phyloP scores from a whole-genome alignment of 108 stramenopile genomes.

The Schizochytrium sp. region DNA sequence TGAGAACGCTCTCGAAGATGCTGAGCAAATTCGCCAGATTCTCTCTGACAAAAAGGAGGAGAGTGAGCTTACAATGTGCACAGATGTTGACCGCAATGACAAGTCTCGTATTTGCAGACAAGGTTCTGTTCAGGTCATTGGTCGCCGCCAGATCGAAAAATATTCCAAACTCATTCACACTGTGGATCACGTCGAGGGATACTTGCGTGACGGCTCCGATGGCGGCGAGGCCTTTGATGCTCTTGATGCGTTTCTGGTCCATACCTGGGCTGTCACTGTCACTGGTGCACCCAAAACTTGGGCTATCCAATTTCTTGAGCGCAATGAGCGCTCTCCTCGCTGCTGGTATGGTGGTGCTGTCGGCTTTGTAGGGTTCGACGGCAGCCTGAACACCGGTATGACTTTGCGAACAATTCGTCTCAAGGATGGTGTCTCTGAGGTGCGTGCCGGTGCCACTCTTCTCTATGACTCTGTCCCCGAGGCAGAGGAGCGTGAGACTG shows the following conservation, averaged over 20 bases:
- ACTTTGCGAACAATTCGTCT: slow-evolving; percentile 93
- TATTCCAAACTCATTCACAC: slow-evolving; percentile 97
- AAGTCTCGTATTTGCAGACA: slow-evolving; percentile 97
- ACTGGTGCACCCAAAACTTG: slow-evolving; percentile 97
- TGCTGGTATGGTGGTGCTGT: slow-evolving; percentile 98
- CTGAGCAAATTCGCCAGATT: slow-evolving; percentile 86
- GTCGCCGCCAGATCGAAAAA: slow-evolving; percentile 98
- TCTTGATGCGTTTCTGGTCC: slow-evolving; percentile 95
- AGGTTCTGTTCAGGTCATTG: slow-evolving; percentile 95
- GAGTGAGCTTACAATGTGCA: slow-evolving; percentile 96
- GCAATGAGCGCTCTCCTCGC: slow-evolving; percentile 90
- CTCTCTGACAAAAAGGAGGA: slow-evolving; percentile 96
- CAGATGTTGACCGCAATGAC: slow-evolving; percentile 97
- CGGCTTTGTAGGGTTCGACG: slow-evolving; percentile 96
- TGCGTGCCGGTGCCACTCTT: slow-evolving; percentile 90
- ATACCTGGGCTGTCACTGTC: slow-evolving; percentile 99
- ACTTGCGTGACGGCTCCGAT: slow-evolving; percentile 82
- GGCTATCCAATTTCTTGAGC: slow-evolving; percentile 97
- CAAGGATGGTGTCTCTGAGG: slow-evolving; percentile 92
- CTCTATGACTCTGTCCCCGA: slow-evolving; percentile 91
- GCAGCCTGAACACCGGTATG: slow-evolving; percentile 93
- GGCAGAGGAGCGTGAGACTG: slow-evolving; percentile 95
- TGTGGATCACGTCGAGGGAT: slow-evolving; percentile 98
- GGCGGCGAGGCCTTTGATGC: slow-evolving; percentile 83
- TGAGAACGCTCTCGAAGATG: slow-evolving; percentile 96